Evolutionary conservation across 352 stramenopile species (phyloP).

Genomic region (Blastocystis sp.): DNA sequence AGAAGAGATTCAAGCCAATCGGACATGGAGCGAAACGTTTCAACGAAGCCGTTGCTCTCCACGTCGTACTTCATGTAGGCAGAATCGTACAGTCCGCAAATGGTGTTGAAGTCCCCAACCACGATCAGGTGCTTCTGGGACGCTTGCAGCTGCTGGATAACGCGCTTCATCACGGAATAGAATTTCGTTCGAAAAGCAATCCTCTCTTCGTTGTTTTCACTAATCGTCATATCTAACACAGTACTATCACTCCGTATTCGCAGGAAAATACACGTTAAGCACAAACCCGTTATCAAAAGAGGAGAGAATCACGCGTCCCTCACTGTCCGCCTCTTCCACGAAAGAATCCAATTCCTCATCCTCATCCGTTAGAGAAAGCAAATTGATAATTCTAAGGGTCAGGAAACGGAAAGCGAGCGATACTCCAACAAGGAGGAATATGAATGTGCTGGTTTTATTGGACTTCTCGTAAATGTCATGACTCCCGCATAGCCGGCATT

Average conservation of each 20-base stretch:
- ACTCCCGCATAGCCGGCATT: conserved; percentile 42
- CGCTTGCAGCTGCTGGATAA: neutral
- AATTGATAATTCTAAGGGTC: neutral
- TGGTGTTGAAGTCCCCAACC: conserved; percentile 24
- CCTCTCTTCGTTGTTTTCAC: neutral
- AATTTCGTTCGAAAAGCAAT: neutral
- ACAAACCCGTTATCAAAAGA: neutral
- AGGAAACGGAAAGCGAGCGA: neutral
- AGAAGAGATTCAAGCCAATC: conserved; percentile 22
- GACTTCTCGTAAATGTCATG: neutral
- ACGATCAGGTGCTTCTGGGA: neutral
- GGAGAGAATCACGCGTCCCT: conserved; percentile 36
- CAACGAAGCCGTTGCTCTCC: neutral
- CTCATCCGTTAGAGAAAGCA: neutral
- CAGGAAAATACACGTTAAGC: conserved; percentile 41
- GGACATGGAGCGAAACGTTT: conserved; percentile 4
- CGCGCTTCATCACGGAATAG: neutral
- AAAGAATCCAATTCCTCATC: conserved; percentile 27
- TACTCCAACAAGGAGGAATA: conserved; percentile 12
- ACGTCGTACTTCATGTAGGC: conserved; percentile 16
- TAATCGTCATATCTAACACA: neutral
- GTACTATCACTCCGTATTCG: neutral
- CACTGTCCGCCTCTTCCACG: neutral
- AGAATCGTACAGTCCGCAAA: conserved; percentile 13
- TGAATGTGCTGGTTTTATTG: neutral